phyloP scores from a whole-genome alignment of 257 asterid genomes.

The Linderniella brevidens region DNA sequence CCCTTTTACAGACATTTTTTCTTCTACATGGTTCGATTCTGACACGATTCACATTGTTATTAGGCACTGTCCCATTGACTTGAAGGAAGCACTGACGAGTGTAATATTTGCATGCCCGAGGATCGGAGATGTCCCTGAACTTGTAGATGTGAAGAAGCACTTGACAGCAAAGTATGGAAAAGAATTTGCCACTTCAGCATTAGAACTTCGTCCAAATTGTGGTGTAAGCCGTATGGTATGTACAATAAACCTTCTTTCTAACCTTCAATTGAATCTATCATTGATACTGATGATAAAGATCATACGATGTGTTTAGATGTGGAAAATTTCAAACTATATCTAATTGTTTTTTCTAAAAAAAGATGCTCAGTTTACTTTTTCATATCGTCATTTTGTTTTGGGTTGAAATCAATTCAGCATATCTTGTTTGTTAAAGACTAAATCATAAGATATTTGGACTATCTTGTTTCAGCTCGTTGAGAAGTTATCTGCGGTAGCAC shows the following conservation, averaged over 20 bases:
- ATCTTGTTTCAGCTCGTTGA: conserved; percentile 45
- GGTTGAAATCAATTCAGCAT: too few relatives aligned
- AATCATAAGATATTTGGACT: background rate
- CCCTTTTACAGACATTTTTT: background rate
- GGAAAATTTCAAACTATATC: too few relatives aligned
- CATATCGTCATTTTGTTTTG: too few relatives aligned
- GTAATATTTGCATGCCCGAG: conserved; percentile 53
- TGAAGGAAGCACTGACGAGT: conserved; percentile 62
- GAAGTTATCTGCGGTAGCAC: conserved; percentile 66
- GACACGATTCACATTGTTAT: background rate
- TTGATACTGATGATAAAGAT: conserved; percentile 6
- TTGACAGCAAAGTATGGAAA: conserved; percentile 71
- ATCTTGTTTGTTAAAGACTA: too few relatives aligned
- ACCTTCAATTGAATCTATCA: background rate
- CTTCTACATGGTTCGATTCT: background rate
- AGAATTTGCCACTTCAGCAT: conserved; percentile 50
- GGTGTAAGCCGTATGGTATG: conserved; percentile 86
- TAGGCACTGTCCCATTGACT: conserved; percentile 58
- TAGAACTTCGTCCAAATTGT: conserved; percentile 74
- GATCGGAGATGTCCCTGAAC: conserved; percentile 63
- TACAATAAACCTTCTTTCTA: conserved; percentile 11
- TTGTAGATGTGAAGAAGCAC: conserved; percentile 48
- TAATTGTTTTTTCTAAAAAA: too few relatives aligned
- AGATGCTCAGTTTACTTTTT: too few relatives aligned
- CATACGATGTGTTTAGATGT: too few relatives aligned